A percentile compares a stretch with the other conserved stretches of the same genome.
Conservation (phyloP, 169 alveolate species). For the Cryptosporidium baileyi region DNA sequence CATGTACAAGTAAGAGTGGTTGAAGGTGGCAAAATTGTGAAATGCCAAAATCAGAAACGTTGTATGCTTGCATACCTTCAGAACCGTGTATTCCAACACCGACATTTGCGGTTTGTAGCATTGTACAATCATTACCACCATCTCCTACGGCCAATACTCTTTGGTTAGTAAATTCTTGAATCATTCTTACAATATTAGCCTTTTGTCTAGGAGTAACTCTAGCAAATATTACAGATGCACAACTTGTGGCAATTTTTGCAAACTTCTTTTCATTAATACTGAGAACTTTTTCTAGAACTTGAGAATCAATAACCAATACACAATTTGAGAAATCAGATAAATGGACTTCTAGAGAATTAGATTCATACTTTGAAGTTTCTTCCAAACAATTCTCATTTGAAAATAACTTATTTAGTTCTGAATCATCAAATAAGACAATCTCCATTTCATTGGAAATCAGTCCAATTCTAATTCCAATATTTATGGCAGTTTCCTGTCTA, state of each 20-base stretch:
- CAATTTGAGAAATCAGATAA: conserved; percentile 9
- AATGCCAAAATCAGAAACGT: conserved; percentile 88
- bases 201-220: conserved; percentile 98
- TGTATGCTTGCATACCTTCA: conserved; percentile 95
- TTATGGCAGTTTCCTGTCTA: conserved; percentile 95
- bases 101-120: conserved; percentile 97
- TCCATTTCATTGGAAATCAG: conserved; percentile 68
- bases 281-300: conserved; percentile 30
- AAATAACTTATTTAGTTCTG: not conserved
- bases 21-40: conserved; percentile 85
- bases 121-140: conserved; percentile 99
- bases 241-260: conserved; percentile 74
- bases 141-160: conserved; percentile 92
- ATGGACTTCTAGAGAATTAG: not conserved
- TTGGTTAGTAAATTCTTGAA: conserved; percentile 80
- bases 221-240: conserved; percentile 91
- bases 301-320: conserved; percentile 37
- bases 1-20: conserved; percentile 86
- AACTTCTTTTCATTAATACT: conserved; percentile 69
- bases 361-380: not conserved
- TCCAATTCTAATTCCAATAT: conserved; percentile 84
- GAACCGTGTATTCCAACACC: conserved; percentile 97
- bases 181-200: conserved; percentile 92
- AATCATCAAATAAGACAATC: conserved; percentile 33
- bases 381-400: not conserved